Conservation (phyloP, 2,329 filamentous ascomycete genomes). For the Cytospora piceae region DNA sequence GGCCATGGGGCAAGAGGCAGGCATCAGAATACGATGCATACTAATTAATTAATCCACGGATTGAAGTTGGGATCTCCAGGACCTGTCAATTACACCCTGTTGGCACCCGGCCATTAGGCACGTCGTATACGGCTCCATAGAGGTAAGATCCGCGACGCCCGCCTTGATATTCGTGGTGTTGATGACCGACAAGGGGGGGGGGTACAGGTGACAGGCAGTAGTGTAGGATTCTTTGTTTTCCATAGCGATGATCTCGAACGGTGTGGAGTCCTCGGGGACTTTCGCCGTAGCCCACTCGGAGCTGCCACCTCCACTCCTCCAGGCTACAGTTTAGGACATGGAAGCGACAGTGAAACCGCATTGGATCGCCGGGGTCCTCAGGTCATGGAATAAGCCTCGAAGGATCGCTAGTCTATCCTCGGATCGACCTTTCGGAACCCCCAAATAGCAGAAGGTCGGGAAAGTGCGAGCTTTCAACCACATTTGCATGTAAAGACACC, state of each 20-base stretch:
- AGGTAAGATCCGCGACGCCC: too few species aligned
- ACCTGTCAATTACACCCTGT: not conserved
- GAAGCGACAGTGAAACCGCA: not conserved
- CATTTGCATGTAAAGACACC: not conserved
- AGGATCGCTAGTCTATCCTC: not conserved
- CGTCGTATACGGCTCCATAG: not conserved
- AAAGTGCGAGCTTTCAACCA: not conserved
- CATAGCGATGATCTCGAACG: not conserved
- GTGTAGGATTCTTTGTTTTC: not conserved
- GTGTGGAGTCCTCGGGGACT: not conserved
- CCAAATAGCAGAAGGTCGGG: too few species aligned
- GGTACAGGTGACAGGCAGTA: not conserved
- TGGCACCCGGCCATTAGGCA: not conserved
- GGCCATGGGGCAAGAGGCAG: not conserved
- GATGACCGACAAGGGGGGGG: too few species aligned
- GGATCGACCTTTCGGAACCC: not conserved
- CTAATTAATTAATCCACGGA: not conserved
- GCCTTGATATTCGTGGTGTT: not conserved
- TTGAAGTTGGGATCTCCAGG: not conserved
- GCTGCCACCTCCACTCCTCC: not conserved
- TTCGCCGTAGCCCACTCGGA: not conserved
- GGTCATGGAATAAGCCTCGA: not conserved
- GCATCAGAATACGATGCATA: not conserved
- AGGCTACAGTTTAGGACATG: not conserved
- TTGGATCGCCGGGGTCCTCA: not conserved